Evolutionary conservation across 1,284 basidiomycete genomes (phyloP), one percentile per base, ranked within the genome.

Genomic region (Omphalotus olearius): DNA sequence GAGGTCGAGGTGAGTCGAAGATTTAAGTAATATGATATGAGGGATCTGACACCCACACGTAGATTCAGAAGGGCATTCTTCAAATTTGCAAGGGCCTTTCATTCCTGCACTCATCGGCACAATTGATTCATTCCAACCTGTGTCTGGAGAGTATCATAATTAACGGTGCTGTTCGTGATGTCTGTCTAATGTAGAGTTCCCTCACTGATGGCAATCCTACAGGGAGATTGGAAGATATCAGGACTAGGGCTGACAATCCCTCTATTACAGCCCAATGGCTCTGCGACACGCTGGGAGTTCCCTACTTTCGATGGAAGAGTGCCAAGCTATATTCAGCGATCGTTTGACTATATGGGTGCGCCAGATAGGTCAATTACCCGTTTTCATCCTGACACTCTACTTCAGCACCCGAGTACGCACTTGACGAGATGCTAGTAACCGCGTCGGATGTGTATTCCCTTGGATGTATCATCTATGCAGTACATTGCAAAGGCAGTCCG

Each of bases 151-250:
- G 80, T 70, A 69, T 98, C 50, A 75, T 97, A 13, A 87, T 98
- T 62, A 98, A 97, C 62, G 79, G 81, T 55, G 83, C 91, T 59
- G 93, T 93, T 57, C 63, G 88, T 77, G 10, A 13, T 23, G 3
- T 2, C 39, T 20, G 28, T 17, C 16, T 17, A 26, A 30, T 40
- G 13, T 35, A n/a, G 18, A 47, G 45, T 39, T 48, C 28, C 45
- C 3, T 45, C 6, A 17, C 30, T 38, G 49, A 47, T 55, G 44
- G 37, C 18, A 45, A 28, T 28, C 33, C 43, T 52, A 38, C 54
- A 97, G 91, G 96, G 97, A 35, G 96, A 99, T 68, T 99, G 96
- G 96, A 99, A 98, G 71, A 79, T 99, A 45, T 87, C 89, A 13
- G 95, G 94, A 0, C 79, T 98, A 40, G 91, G 90, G 4, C 75